Evolutionary conservation across 257 asterid genomes (phyloP).

Genomic region (Ilex aquifolium): DNA sequence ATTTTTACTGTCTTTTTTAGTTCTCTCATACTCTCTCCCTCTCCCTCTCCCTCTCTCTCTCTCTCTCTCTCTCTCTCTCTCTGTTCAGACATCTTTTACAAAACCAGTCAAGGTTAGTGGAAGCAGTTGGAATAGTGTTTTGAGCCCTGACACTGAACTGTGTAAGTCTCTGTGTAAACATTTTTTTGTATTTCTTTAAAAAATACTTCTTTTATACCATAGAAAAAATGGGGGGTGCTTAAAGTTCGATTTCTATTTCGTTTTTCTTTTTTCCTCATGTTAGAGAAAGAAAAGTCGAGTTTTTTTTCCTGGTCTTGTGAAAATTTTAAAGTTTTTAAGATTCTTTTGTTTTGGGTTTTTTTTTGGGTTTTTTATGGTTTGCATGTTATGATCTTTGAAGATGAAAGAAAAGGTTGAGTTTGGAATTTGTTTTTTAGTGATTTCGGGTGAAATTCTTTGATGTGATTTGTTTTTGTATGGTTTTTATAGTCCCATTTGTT

Average conservation of each 20-base stretch:
- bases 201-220: background rate
- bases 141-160: too few relatives aligned
- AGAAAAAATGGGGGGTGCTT: background rate
- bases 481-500: background rate
- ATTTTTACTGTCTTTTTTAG: background rate
- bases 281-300: background rate
- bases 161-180: too few relatives aligned
- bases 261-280: background rate
- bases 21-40: background rate
- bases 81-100: background rate
- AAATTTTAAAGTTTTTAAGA: constrained; percentile 1
- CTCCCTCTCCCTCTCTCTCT: background rate
- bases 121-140: too few relatives aligned
- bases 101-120: too few relatives aligned
- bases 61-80: background rate
- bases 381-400: constrained; percentile 20
- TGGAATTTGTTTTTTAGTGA: constrained; percentile 12
- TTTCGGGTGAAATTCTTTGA: background rate
- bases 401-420: constrained; percentile 5
- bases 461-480: background rate
- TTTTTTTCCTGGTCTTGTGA: constrained; percentile 7
- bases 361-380: constrained; percentile 17
- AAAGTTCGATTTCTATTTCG: background rate
- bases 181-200: background rate
- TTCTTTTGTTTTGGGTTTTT: constrained; percentile 8